phyloP scores from a whole-genome alignment of 2,329 filamentous ascomycete genomes.

The Apiospora pterosperma region DNA sequence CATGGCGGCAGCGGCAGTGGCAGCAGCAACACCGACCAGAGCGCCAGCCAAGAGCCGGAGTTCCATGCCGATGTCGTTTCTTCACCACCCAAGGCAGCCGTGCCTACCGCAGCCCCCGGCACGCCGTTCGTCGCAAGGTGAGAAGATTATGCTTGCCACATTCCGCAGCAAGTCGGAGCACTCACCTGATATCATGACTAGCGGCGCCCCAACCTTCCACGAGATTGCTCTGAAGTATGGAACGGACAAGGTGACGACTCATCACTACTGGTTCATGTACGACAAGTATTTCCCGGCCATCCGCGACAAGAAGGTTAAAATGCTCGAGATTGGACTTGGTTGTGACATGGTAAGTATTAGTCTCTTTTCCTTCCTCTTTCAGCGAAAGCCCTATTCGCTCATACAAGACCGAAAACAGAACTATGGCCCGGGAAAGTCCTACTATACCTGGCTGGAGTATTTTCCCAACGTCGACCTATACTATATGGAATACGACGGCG shows the following conservation, averaged over 20 bases:
- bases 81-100: neutral
- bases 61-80: neutral
- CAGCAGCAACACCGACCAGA: neutral
- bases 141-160: neutral
- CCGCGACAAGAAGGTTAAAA: slow-evolving; percentile 30
- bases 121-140: neutral
- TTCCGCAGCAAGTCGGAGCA: neutral
- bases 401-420: slow-evolving; percentile 11
- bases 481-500: slow-evolving; percentile 36
- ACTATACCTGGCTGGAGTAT: slow-evolving; percentile 38
- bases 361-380: neutral
- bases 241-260: slow-evolving; percentile 35
- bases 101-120: neutral
- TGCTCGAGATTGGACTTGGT: slow-evolving; percentile 39
- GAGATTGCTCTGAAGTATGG: slow-evolving; percentile 33
- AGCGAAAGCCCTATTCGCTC: neutral
- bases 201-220: slow-evolving; percentile 20
- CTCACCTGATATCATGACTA: neutral
- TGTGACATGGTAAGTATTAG: slow-evolving; percentile 31
- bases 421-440: slow-evolving; percentile 35
- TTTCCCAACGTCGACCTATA: slow-evolving; percentile 36
- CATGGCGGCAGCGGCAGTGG: neutral
- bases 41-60: neutral
- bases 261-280: slow-evolving; percentile 38
- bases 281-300: slow-evolving; percentile 32